Conservation (phyloP, 164 flowering plant species). For the Magnolia officinalis region DNA sequence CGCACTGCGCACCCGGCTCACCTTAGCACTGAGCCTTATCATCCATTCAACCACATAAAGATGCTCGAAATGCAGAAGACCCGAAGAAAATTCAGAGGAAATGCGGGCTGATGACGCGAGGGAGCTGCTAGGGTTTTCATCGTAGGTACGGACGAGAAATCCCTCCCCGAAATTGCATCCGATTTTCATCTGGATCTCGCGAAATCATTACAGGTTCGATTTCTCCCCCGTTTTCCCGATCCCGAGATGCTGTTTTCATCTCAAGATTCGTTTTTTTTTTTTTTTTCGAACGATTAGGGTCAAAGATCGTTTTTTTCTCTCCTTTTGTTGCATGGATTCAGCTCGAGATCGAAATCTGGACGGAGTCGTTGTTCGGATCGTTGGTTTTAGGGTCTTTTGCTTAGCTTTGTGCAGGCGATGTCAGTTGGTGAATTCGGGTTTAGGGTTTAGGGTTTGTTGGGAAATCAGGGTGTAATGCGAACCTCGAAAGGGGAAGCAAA, state of each 20-base stretch:
- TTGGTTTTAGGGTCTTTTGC: background rate
- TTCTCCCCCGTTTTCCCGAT: background rate
- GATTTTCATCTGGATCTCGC: background rate
- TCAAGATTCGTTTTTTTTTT: background rate
- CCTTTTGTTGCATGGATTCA: background rate
- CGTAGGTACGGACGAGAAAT: background rate
- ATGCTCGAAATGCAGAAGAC: constrained; percentile 6
- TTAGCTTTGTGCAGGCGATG: background rate
- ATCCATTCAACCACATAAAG: background rate
- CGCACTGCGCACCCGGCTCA: background rate
- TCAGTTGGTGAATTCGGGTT: background rate
- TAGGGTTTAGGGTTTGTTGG: background rate
- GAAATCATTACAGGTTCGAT: background rate
- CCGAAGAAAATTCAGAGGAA: constrained; percentile 2
- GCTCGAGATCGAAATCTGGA: background rate
- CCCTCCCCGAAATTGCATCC: background rate
- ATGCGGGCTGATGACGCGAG: constrained; percentile 51
- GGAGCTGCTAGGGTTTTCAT: constrained; percentile 41
- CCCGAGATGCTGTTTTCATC: background rate
- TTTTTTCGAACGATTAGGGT: background rate
- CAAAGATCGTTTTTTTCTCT: background rate
- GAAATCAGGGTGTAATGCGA: background rate
- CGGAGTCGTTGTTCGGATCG: background rate
- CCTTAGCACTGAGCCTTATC: background rate
- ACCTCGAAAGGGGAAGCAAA: too few species aligned